Evolutionary conservation across 768 basidiomycete genomes (phyloP).

Genomic region (Lactifluus piperatus): DNA sequence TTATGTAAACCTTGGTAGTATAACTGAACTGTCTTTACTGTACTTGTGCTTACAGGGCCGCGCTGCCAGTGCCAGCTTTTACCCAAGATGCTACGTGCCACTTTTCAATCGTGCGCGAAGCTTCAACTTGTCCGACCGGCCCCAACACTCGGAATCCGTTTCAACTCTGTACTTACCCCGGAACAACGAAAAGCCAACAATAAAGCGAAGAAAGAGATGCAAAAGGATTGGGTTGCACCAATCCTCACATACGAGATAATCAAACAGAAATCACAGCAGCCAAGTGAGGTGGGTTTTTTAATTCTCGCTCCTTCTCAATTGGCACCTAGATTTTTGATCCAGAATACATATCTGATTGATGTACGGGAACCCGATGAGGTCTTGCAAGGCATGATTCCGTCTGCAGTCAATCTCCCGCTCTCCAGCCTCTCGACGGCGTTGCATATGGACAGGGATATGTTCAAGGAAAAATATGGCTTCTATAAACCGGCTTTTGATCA

Average conservation of each 20-base stretch:
- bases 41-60: no score
- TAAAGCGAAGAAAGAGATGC: conserved; percentile 34
- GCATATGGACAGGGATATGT: conserved; percentile 27
- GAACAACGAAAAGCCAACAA: conserved; percentile 29
- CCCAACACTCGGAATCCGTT: conserved; percentile 1
- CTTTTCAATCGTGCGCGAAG: not conserved
- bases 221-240: conserved; percentile 70
- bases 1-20: not conserved
- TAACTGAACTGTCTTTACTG: not conserved
- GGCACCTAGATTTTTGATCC: conserved; percentile 5
- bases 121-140: not conserved
- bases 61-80: not conserved
- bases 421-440: conserved; percentile 33
- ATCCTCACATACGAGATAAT: conserved; percentile 72
- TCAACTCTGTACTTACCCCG: conserved; percentile 21
- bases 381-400: conserved; percentile 41
- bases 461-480: conserved; percentile 29
- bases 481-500: conserved; percentile 32
- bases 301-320: conserved; percentile 12
- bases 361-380: conserved; percentile 63
- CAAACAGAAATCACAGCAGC: conserved; percentile 69
- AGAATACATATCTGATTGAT: conserved; percentile 74
- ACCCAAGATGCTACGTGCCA: conserved; percentile 1
- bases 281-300: conserved; percentile 48
- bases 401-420: conserved; percentile 43